Conservation (phyloP, 2,329 filamentous ascomycete genomes). For the Colletotrichum brevisporum region DNA sequence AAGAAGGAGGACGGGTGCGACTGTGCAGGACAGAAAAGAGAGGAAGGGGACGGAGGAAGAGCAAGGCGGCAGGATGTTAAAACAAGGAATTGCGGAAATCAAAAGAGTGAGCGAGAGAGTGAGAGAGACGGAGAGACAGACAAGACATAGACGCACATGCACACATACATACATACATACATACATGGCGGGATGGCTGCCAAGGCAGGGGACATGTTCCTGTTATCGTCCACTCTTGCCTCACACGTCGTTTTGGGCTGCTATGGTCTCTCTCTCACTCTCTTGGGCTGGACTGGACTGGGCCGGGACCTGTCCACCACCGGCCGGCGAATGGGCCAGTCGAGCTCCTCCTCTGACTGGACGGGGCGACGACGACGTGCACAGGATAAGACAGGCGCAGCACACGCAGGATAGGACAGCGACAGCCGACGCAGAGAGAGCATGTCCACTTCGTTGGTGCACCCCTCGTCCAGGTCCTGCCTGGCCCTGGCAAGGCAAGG, state of each 20-base stretch:
- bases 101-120: neutral
- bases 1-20: neutral
- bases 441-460: slow-evolving; percentile 36
- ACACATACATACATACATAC: too few species aligned
- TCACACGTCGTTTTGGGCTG: slow-evolving; percentile 30
- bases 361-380: slow-evolving; percentile 11
- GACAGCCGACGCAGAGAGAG: slow-evolving; percentile 19
- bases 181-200: slow-evolving; percentile 25
- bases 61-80: slow-evolving; percentile 25
- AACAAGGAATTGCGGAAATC: slow-evolving; percentile 38
- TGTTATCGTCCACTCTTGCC: slow-evolving; percentile 36
- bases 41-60: slow-evolving; percentile 15
- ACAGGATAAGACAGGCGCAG: slow-evolving; percentile 31
- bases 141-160: too few species aligned
- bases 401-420: slow-evolving; percentile 12
- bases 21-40: slow-evolving; percentile 3
- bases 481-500: neutral
- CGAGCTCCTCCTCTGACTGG: slow-evolving; percentile 30
- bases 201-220: slow-evolving; percentile 32
- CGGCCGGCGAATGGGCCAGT: slow-evolving; percentile 5
- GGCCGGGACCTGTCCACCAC: too few species aligned
- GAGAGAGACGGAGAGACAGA: slow-evolving; percentile 23
- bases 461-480: slow-evolving; percentile 25
- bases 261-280: slow-evolving; percentile 3
- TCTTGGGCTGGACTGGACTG: slow-evolving; percentile 15